A percentile compares a stretch with the other conserved stretches of the same genome.
These are phyloP conservation scores for Globisporangium solare DNA, from an alignment of 352 stramenopile genomes.

Conservation along the genomic window DNA sequence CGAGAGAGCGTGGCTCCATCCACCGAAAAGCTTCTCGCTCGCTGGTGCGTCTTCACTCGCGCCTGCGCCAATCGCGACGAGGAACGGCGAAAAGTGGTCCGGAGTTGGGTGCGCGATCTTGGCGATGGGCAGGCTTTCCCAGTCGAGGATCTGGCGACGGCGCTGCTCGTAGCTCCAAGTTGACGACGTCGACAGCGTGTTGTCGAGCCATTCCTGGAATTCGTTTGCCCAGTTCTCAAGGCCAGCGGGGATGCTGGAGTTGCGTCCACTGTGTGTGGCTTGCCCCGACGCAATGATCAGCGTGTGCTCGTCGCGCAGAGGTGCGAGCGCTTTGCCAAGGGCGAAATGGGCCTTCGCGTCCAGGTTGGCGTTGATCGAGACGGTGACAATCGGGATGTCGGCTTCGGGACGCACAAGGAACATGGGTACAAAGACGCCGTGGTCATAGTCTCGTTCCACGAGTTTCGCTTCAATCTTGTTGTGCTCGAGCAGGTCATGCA, in stretches of 20 bases:
- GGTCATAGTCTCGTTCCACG: slow-evolving; percentile 75
- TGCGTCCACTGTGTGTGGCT: slow-evolving; percentile 23
- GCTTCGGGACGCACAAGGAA: slow-evolving; percentile 85
- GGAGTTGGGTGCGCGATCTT: slow-evolving; percentile 33
- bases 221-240: slow-evolving; percentile 22
- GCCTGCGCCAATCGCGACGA: slow-evolving; percentile 35
- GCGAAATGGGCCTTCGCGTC: slow-evolving; percentile 34
- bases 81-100: slow-evolving; percentile 47
- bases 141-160: slow-evolving; percentile 22
- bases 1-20: slow-evolving; percentile 27
- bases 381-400: slow-evolving; percentile 83
- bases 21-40: slow-evolving; percentile 28
- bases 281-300: slow-evolving; percentile 69
- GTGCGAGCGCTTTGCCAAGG: slow-evolving; percentile 45
- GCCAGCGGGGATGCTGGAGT: slow-evolving; percentile 18
- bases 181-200: slow-evolving; percentile 21
- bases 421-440: slow-evolving; percentile 91
- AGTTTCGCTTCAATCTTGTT: slow-evolving; percentile 46
- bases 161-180: slow-evolving; percentile 20
- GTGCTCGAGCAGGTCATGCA: slow-evolving; percentile 53
- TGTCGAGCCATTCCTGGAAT: slow-evolving; percentile 39
- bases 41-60: slow-evolving; percentile 27
- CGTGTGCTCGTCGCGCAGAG: slow-evolving; percentile 58
- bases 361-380: slow-evolving; percentile 57
- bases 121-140: slow-evolving; percentile 28